phyloP scores from a whole-genome alignment of 2,329 filamentous ascomycete species.

The Pseudogymnoascus verrucosus region DNA sequence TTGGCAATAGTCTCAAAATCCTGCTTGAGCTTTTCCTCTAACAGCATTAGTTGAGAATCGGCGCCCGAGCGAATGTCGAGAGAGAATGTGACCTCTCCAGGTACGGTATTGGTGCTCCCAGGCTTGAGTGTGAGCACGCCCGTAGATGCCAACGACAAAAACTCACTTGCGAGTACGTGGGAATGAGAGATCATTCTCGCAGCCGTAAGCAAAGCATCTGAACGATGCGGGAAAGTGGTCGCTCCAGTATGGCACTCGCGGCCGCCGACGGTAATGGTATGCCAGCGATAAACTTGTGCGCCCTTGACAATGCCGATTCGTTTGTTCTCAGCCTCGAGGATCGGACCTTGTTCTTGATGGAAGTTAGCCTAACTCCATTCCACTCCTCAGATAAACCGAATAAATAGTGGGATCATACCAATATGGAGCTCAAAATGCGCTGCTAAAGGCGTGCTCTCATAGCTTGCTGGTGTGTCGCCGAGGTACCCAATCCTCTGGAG shows the following conservation, averaged over 20 bases:
- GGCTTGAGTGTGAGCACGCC: constrained; percentile 61
- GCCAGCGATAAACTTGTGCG: constrained; percentile 70
- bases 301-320: constrained; percentile 64
- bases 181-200: constrained; percentile 59
- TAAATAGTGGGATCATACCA: constrained; percentile 27
- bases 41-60: constrained; percentile 46
- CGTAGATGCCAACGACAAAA: constrained; percentile 57
- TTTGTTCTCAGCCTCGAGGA: constrained; percentile 55
- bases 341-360: constrained; percentile 57
- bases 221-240: constrained; percentile 57
- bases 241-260: constrained; percentile 69
- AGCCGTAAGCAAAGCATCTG: constrained; percentile 61
- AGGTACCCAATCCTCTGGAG: constrained; percentile 66
- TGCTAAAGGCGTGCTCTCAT: constrained; percentile 55
- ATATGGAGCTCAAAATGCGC: constrained; percentile 82
- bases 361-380: neutral
- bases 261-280: constrained; percentile 57
- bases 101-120: constrained; percentile 66
- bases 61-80: constrained; percentile 58
- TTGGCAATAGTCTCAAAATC: constrained; percentile 54
- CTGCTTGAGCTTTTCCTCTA: constrained; percentile 46
- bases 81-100: constrained; percentile 57
- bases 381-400: neutral
- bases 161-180: constrained; percentile 51
- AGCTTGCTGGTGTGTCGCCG: constrained; percentile 47